Evolutionary conservation across 2,329 filamentous ascomycete species (phyloP).

Genomic region (Chaetomium olivaceum): DNA sequence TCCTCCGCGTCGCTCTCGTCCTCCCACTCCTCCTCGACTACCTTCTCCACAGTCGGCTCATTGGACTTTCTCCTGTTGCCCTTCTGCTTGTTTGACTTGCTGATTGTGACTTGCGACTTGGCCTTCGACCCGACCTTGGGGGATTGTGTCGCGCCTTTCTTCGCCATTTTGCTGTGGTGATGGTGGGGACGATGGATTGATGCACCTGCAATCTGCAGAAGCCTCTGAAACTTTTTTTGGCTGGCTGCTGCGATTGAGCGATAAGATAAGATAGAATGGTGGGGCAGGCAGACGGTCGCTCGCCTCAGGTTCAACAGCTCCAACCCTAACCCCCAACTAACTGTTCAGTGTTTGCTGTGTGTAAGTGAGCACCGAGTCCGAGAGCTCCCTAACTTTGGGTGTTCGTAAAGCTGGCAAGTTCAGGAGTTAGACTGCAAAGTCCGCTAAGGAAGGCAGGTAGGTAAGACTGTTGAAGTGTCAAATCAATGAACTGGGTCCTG

Average conservation of each 20-base stretch:
- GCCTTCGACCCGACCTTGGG: constrained; percentile 22
- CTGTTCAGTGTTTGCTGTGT: neutral
- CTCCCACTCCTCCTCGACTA: constrained; percentile 41
- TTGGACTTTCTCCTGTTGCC: constrained; percentile 27
- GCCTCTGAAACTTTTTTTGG: constrained; percentile 29
- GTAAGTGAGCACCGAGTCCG: neutral
- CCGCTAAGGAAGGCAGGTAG: no score
- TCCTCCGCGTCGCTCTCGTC: constrained; percentile 43
- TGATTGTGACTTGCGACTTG: constrained; percentile 17
- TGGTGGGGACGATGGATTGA: constrained; percentile 26
- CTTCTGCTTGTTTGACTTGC: constrained; percentile 24
- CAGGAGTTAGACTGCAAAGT: no score
- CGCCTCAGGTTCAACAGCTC: neutral
- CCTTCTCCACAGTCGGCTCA: constrained; percentile 31
- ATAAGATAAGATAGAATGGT: constrained; percentile 31
- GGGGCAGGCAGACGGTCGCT: neutral
- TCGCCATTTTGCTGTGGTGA: constrained; percentile 29
- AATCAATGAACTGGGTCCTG: no score
- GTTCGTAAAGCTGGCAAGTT: no score
- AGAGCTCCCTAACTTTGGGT: no score
- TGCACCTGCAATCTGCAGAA: constrained; percentile 20
- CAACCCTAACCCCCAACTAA: constrained; percentile 16
- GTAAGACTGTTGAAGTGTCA: no score
- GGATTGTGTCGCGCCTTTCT: constrained; percentile 29
- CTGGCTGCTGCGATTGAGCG: constrained; percentile 19